Conservation (phyloP, 768 basidiomycete species). For the Neoboletus brunneissimus region DNA sequence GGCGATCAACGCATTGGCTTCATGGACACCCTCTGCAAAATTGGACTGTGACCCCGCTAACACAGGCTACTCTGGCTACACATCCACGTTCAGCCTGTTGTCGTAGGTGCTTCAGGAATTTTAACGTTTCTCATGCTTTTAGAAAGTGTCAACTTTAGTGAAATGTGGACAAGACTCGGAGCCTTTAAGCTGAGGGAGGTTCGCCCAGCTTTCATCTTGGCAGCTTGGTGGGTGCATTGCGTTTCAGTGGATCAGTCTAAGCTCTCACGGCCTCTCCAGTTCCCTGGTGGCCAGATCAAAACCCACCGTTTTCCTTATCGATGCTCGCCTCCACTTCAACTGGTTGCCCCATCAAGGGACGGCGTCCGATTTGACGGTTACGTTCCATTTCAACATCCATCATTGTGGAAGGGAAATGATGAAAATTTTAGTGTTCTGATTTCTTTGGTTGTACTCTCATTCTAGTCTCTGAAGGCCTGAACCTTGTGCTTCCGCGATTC, state of each 20-base stretch:
- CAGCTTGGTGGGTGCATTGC: too few species aligned
- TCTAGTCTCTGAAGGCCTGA: not conserved
- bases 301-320: not conserved
- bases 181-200: too few species aligned
- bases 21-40: not conserved
- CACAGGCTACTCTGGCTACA: not conserved
- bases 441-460: not conserved
- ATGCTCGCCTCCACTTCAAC: too few species aligned
- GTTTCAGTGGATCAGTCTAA: too few species aligned
- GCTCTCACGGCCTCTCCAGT: too few species aligned
- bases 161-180: not conserved
- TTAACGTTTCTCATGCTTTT: not conserved
- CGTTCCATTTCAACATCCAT: not conserved
- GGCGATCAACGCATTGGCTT: not conserved
- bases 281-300: too few species aligned
- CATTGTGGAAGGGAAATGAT: constrained; percentile 10
- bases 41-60: not conserved
- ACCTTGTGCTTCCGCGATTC: not conserved
- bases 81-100: not conserved
- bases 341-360: not conserved
- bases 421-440: not conserved
- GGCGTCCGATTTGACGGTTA: not conserved
- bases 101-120: not conserved
- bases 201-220: not conserved
- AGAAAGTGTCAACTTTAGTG: too few species aligned